phyloP scores from a whole-genome alignment of 306 rosid species.

The Citrullus mucosospermus region DNA sequence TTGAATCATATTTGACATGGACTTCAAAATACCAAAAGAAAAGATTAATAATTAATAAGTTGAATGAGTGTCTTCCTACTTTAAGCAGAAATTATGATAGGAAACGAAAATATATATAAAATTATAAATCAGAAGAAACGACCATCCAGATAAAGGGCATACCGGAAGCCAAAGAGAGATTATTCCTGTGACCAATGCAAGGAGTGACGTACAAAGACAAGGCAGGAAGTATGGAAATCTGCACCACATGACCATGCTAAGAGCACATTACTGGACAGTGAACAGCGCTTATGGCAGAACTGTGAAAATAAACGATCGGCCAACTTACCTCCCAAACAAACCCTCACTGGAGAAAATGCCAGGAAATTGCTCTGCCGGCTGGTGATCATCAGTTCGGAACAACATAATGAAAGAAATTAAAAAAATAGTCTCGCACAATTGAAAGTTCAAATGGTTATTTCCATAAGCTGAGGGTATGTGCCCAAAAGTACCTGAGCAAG shows the following conservation, averaged over 20 bases:
- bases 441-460: constrained; percentile 5
- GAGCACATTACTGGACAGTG: neutral
- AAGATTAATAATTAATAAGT: neutral
- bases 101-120: neutral
- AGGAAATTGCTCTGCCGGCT: constrained; percentile 85
- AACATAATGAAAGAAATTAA: neutral
- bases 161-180: constrained; percentile 40
- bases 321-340: constrained; percentile 60
- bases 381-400: constrained; percentile 5
- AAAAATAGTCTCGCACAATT: neutral
- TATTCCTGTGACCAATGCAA: constrained; percentile 17
- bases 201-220: constrained; percentile 25
- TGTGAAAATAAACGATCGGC: neutral
- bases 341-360: constrained; percentile 41
- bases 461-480: neutral
- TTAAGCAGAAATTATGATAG: neutral
- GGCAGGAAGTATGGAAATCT: constrained; percentile 54
- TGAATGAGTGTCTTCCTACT: neutral
- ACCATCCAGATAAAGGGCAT: constrained; percentile 2
- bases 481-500: constrained; percentile 61
- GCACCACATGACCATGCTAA: neutral
- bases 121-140: neutral
- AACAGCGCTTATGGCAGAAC: neutral
- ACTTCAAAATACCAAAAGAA: neutral
- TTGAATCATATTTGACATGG: neutral